These are phyloP conservation scores for Meredithiella fracta DNA, from an alignment of 2,329 filamentous ascomycete species.

Conservation along the genomic window DNA sequence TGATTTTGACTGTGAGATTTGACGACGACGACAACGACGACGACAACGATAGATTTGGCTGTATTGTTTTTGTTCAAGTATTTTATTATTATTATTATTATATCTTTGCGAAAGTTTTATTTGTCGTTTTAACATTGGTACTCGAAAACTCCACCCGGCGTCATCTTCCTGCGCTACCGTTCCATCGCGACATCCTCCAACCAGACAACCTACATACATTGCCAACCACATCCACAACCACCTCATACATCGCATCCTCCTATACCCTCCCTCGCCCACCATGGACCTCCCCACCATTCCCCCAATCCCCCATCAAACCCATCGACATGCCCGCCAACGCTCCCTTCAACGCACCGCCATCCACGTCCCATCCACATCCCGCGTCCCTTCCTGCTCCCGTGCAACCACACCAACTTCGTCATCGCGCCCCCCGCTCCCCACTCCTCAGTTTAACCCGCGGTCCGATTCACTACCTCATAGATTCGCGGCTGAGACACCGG, in stretches of 20 bases:
- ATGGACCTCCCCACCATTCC: constrained; percentile 15
- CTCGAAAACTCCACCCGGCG: background rate
- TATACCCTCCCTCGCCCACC: background rate
- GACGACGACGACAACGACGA: too few relatives aligned
- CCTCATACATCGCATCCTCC: background rate
- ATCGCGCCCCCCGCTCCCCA: background rate
- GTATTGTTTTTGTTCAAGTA: background rate
- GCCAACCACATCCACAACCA: background rate
- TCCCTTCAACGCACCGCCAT: constrained; percentile 13
- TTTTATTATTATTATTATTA: background rate
- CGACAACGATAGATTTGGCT: too few relatives aligned
- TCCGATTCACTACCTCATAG: background rate
- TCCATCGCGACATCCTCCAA: too few relatives aligned
- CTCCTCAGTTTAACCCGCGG: background rate
- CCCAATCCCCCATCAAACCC: constrained; percentile 16
- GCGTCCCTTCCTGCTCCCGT: background rate
- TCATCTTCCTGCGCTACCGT: too few relatives aligned
- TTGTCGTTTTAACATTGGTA: background rate
- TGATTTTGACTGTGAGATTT: too few relatives aligned
- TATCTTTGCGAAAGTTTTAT: background rate
- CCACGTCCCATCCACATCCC: constrained; percentile 8
- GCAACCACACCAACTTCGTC: background rate
- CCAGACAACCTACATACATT: too few relatives aligned
- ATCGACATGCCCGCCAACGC: constrained; percentile 15
- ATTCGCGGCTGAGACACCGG: background rate